Percentiles rank a stretch among this genome's conserved stretches.
These are phyloP conservation scores for Hippophae rhamnoides DNA, from an alignment of 306 rosid species.

Conservation along the genomic window DNA sequence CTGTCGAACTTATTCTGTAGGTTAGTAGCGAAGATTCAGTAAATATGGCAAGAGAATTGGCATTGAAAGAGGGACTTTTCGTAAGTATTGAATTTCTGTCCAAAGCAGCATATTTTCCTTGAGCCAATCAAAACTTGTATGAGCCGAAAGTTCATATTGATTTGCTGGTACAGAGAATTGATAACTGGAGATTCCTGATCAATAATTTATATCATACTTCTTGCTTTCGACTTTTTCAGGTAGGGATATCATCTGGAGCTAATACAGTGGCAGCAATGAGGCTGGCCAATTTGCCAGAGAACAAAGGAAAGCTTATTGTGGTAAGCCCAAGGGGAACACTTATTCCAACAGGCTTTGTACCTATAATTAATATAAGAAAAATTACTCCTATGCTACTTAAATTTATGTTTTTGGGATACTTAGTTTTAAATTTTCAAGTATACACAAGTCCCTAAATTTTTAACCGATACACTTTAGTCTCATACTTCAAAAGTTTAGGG, in stretches of 20 bases:
- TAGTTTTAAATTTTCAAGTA: too few relatives aligned
- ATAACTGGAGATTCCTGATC: not conserved
- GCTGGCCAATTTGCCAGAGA: slow-evolving; percentile 76
- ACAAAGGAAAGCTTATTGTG: slow-evolving; percentile 96
- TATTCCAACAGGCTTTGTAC: too few relatives aligned
- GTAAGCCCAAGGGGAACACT: slow-evolving; percentile 26
- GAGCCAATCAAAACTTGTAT: not conserved
- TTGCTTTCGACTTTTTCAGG: slow-evolving; percentile 33
- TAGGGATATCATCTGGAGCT: slow-evolving; percentile 93
- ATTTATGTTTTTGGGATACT: too few relatives aligned
- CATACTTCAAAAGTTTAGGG: too few relatives aligned
- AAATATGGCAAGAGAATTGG: slow-evolving; percentile 83
- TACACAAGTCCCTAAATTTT: too few relatives aligned
- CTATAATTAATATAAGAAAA: too few relatives aligned
- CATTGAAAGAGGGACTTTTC: slow-evolving; percentile 87
- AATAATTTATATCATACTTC: not conserved
- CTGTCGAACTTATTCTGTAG: slow-evolving; percentile 31
- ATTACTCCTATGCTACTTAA: too few relatives aligned
- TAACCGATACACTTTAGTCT: too few relatives aligned
- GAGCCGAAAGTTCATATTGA: not conserved
- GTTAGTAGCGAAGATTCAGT: slow-evolving; percentile 89
- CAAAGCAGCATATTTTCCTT: not conserved
- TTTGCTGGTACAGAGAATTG: not conserved
- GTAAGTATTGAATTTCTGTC: slow-evolving; percentile 32
- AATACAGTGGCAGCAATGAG: slow-evolving; percentile 81